Evolutionary conservation across 1,284 basidiomycete species (phyloP).

Genomic region (Puccinia coronata): DNA sequence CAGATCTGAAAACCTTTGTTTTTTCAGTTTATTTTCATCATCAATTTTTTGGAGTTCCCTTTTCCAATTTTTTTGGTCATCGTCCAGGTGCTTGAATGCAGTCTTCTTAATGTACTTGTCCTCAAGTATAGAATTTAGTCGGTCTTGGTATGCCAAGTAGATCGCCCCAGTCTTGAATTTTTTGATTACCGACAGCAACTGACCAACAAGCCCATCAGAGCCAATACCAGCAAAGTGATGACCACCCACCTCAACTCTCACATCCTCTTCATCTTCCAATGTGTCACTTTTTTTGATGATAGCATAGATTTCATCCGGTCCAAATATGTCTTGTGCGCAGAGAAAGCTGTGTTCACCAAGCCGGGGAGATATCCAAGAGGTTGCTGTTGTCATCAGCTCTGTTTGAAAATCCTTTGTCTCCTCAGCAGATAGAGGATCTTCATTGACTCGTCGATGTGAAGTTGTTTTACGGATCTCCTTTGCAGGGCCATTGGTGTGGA

Average conservation of each 20-base stretch:
- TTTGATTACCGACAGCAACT: not conserved
- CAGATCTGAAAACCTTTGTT: not conserved
- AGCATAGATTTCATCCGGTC: no score
- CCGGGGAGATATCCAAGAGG: not conserved
- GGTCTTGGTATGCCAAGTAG: not conserved
- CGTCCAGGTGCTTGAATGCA: not conserved
- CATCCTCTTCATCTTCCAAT: not conserved
- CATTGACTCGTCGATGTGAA: not conserved
- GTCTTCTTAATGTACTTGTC: not conserved
- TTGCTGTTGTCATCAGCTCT: not conserved
- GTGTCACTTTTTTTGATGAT: not conserved
- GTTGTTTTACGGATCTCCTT: not conserved
- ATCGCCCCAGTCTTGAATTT: not conserved
- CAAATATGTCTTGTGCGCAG: not conserved
- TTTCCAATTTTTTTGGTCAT: slow-evolving; percentile 11
- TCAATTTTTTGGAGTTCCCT: not conserved
- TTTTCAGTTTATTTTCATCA: not conserved
- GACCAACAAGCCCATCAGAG: no score
- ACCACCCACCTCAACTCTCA: not conserved
- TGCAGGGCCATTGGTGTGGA: not conserved
- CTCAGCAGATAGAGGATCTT: not conserved
- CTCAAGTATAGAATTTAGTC: no score
- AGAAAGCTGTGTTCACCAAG: not conserved
- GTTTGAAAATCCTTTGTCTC: not conserved
- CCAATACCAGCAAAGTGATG: no score